Evolutionary conservation across 345 rosid genomes (phyloP), one percentile per base, ranked within the genome.

Genomic region (Eucalyptus tenuipes): DNA sequence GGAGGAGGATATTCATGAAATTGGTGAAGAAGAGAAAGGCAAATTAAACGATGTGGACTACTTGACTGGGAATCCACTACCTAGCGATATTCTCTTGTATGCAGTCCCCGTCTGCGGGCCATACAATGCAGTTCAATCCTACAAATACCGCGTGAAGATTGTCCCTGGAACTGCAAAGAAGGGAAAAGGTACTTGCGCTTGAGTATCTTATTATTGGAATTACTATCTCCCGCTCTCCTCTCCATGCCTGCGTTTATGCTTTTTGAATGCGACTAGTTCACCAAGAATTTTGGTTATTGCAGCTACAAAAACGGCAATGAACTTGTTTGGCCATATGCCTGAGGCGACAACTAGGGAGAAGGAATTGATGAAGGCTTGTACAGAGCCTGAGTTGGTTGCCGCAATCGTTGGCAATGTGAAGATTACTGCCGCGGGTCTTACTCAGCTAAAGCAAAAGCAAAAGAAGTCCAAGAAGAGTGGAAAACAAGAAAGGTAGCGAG

Each of bases 21-120:
- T 98, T 40, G 99, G 94, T 6, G 99, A 97, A 88, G 98, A 97
- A 90, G 99, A 98, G 91, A 98, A 93, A 92, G 99, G 87, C 81
- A 97, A 92, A 92, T 89, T 98, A 88, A 97, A 95, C 53, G 99
- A 98, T 13, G 93, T 95, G 87, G 99, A 97, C 92, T 97, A 94
- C 94, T 88, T 98, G 94, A 97, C 99, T 1, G 99, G 99, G 61
- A 97, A 91, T 90, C 99, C 98, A 22, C 89, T 95, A 52, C 94
- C 97, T 44, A 94, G 86, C 4, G 99, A 98, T 90, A 93, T 97
- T 87, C 98, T 97, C 68, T 91, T 96, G 29, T 96, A 98, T 44
- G 97, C 96, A 9, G 94, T 96, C 88, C 99, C 99, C 16, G 97
- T 97, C 79, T 98, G 99, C 17, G 99, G 97, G 89, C 99, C 99